These are phyloP conservation scores for Naematelia encephala DNA, from an alignment of 768 basidiomycete genomes.

Conservation along the genomic window DNA sequence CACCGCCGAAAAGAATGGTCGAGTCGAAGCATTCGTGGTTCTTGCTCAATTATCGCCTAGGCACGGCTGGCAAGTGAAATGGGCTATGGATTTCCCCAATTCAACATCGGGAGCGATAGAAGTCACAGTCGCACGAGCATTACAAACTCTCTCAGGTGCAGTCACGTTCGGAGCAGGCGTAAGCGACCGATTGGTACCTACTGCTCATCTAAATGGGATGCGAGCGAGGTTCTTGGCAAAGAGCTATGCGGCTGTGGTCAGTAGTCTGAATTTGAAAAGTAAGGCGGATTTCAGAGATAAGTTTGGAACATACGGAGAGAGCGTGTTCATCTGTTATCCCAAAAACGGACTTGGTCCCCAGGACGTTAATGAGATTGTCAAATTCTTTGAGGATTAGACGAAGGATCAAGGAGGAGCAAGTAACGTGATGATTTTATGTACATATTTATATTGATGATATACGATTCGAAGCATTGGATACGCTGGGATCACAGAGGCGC, in stretches of 20 bases:
- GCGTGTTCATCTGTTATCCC: slow-evolving; percentile 34
- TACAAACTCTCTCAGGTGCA: slow-evolving; percentile 53
- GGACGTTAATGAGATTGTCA: slow-evolving; percentile 23
- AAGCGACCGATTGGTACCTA: slow-evolving; percentile 44
- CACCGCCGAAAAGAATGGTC: slow-evolving; percentile 55
- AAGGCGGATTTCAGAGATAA: slow-evolving; percentile 54
- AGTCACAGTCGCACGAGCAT: slow-evolving; percentile 56
- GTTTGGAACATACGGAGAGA: slow-evolving; percentile 35
- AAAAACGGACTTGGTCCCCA: slow-evolving; percentile 19
- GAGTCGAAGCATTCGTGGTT: slow-evolving; percentile 57
- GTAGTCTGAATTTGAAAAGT: slow-evolving; percentile 48
- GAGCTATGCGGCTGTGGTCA: slow-evolving; percentile 52
- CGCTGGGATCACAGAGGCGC: too few relatives aligned
- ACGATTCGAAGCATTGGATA: too few relatives aligned
- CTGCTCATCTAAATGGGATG: slow-evolving; percentile 49
- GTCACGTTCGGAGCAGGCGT: slow-evolving; percentile 54
- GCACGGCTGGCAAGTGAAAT: slow-evolving; percentile 58
- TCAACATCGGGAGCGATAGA: slow-evolving; percentile 61
- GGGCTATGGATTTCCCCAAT: slow-evolving; percentile 58
- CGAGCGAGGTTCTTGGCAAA: slow-evolving; percentile 52
- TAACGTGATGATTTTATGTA: too few relatives aligned
- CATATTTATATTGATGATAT: too few relatives aligned
- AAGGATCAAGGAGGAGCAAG: too few relatives aligned
- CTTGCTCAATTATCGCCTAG: slow-evolving; percentile 56
- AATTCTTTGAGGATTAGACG: slow-evolving; percentile 22